Conservation (phyloP, 768 basidiomycete species). For the Psilocybe tampanensis region DNA sequence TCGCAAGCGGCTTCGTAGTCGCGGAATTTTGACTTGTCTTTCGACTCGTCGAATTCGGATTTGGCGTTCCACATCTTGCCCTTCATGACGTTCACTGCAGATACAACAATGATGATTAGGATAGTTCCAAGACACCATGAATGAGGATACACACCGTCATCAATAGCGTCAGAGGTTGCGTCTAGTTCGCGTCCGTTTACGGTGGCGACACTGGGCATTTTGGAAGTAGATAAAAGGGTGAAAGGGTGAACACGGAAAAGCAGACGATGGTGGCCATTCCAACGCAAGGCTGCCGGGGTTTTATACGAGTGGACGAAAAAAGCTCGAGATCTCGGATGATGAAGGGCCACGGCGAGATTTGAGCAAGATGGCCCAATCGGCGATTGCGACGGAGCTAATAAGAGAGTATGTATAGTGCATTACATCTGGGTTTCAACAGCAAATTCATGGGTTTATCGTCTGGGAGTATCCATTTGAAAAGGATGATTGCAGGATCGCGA, state of each 20-base stretch:
- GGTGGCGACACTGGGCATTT: conserved; percentile 28
- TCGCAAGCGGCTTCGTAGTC: conserved; percentile 78
- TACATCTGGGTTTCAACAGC: conserved; percentile 4
- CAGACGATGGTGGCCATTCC: conserved; percentile 16
- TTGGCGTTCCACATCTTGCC: conserved; percentile 59
- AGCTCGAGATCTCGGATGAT: neutral
- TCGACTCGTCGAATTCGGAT: conserved; percentile 59
- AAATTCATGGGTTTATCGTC: conserved; percentile 4
- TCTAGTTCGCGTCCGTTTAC: conserved; percentile 40
- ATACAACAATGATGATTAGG: neutral
- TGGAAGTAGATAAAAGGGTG: neutral
- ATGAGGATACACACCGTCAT: conserved; percentile 37
- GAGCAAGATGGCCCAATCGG: conserved; percentile 20
- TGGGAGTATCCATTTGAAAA: neutral
- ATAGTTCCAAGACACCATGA: neutral
- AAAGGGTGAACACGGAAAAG: conserved; percentile 3
- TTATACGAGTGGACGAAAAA: conserved; percentile 10
- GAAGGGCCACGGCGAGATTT: conserved; percentile 3
- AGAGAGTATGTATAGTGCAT: conserved; percentile 1
- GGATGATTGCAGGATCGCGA: neutral
- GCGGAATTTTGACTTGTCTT: conserved; percentile 71
- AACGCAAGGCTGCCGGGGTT: conserved; percentile 13
- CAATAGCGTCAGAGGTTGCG: conserved; percentile 48
- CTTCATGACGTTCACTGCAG: conserved; percentile 69
- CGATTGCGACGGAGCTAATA: conserved; percentile 18